These are phyloP conservation scores for Triticum monococcum DNA, from an alignment of 176 grass and related monocot species.

Conservation along the genomic window DNA sequence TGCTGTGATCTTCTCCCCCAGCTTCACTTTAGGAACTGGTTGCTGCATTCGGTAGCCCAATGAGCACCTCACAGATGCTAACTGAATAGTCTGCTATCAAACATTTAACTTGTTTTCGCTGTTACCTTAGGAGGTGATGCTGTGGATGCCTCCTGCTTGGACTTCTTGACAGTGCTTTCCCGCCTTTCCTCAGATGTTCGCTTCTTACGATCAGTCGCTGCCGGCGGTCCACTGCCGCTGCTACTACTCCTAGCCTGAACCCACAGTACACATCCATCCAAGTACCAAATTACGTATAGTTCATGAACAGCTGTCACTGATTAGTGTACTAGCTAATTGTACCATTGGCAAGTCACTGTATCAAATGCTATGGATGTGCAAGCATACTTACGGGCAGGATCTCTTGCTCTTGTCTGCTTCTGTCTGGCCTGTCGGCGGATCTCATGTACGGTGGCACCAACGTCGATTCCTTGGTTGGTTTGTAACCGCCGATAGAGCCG, in stretches of 20 bases:
- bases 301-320: not conserved
- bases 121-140: constrained; percentile 62
- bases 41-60: constrained; percentile 36
- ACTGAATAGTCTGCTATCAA: not conserved
- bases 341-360: not conserved
- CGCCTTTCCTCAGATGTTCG: constrained; percentile 42
- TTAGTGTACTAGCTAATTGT: not conserved
- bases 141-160: constrained; percentile 47
- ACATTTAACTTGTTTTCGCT: not conserved
- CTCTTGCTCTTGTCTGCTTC: constrained; percentile 49
- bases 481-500: constrained; percentile 40
- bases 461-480: constrained; percentile 24
- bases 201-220: constrained; percentile 50
- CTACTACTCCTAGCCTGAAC: constrained; percentile 47
- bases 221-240: constrained; percentile 29
- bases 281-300: not conserved
- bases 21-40: constrained; percentile 81
- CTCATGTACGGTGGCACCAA: constrained; percentile 34
- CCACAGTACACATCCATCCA: not conserved
- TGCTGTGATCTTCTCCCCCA: constrained; percentile 83
- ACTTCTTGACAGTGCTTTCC: constrained; percentile 45
- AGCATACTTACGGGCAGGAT: constrained; percentile 49
- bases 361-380: not conserved
- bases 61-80: constrained; percentile 5
- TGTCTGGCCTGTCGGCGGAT: constrained; percentile 26